Evolutionary conservation across 352 stramenopile genomes (phyloP).

Genomic region (Phytopythium mirpurense): DNA sequence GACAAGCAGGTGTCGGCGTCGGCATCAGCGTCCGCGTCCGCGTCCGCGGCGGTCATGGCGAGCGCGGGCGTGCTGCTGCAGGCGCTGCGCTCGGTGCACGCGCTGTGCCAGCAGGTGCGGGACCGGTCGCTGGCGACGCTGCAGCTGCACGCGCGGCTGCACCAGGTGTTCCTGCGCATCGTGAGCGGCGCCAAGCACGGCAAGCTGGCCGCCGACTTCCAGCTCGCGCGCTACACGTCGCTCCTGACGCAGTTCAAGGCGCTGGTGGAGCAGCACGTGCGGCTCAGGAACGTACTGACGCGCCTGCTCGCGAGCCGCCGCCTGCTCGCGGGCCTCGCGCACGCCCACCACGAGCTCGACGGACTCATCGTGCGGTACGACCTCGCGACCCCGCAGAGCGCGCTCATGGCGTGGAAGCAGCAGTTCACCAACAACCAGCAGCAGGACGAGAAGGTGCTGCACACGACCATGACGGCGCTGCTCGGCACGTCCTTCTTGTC

Average conservation of each 20-base stretch:
- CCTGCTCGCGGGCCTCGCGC: constrained; percentile 29
- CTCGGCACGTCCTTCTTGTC: constrained; percentile 47
- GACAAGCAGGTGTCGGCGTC: neutral
- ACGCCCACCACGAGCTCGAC: constrained; percentile 39
- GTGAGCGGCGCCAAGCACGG: constrained; percentile 22
- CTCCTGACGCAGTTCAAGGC: constrained; percentile 41
- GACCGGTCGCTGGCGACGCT: constrained; percentile 38
- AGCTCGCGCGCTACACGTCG: constrained; percentile 28
- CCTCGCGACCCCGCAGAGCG: constrained; percentile 21
- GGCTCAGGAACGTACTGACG: constrained; percentile 28
- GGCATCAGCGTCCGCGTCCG: no score
- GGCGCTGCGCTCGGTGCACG: constrained; percentile 29
- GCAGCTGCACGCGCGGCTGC: constrained; percentile 39
- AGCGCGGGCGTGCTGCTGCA: constrained; percentile 30
- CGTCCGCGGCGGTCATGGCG: constrained; percentile 15
- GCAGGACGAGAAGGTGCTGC: constrained; percentile 51
- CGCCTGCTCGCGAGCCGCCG: constrained; percentile 35
- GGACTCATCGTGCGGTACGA: constrained; percentile 21
- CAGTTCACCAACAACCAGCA: constrained; percentile 42
- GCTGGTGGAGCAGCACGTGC: constrained; percentile 35
- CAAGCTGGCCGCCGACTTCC: constrained; percentile 17
- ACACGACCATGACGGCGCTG: constrained; percentile 47
- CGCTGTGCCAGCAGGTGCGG: constrained; percentile 33
- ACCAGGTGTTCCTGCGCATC: constrained; percentile 44
- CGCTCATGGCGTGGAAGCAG: constrained; percentile 37